Conservation (phyloP, 495 filamentous ascomycete species). For the Symbiotaphrina buchneri region DNA sequence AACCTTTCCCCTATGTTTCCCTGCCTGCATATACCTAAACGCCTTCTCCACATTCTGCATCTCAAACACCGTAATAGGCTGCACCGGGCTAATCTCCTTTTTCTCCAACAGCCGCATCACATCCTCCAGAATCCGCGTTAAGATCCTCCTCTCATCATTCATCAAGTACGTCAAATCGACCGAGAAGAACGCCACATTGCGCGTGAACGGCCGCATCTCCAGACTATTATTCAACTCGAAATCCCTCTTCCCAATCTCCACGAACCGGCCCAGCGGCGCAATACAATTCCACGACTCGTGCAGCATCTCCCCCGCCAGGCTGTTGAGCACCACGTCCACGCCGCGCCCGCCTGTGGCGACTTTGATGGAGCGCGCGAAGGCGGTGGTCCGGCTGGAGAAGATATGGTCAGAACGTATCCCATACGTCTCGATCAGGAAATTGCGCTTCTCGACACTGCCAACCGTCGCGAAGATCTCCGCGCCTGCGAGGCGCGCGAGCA, state of each 20-base stretch:
- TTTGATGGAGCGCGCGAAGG: constrained; percentile 20
- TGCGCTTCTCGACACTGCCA: constrained; percentile 2
- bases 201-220: constrained; percentile 4
- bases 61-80: constrained; percentile 14
- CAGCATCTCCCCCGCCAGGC: constrained; percentile 18
- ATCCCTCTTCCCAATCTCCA: constrained; percentile 18
- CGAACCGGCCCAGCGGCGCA: constrained; percentile 23
- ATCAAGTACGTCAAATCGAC: too few species aligned
- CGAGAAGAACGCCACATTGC: not conserved
- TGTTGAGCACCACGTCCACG: constrained; percentile 32
- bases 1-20: constrained; percentile 33
- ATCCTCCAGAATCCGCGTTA: not conserved
- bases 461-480: constrained; percentile 6
- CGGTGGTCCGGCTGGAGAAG: constrained; percentile 22
- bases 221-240: constrained; percentile 1
- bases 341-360: constrained; percentile 25
- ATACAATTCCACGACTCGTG: constrained; percentile 22
- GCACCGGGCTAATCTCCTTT: not conserved
- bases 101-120: not conserved
- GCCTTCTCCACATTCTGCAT: constrained; percentile 23
- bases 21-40: constrained; percentile 31
- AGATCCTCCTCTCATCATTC: too few species aligned
- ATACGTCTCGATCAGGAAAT: constrained; percentile 4
- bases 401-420: constrained; percentile 20
- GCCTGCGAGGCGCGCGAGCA: constrained; percentile 5